Evolutionary conservation across 208 protist genomes (phyloP), one percentile per base, ranked within the genome.

Genomic region (Trypanosoma lewisi): DNA sequence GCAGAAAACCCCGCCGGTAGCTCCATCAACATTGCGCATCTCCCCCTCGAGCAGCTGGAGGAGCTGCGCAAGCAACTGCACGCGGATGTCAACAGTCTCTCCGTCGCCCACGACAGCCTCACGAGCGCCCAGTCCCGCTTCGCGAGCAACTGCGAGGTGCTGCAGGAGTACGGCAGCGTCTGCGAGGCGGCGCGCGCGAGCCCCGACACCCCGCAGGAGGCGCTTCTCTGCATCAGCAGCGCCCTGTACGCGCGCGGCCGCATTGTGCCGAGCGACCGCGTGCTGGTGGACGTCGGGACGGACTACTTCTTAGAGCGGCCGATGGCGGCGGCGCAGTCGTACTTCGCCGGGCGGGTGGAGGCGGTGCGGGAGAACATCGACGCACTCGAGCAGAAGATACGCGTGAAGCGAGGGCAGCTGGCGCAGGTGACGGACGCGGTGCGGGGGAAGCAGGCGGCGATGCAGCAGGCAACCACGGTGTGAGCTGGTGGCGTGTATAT

Each of bases 51-150:
- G 77, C 85, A 95, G 67, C 80, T 95, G n/a, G 78, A 91, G 51
- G 83, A 83, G n/a, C 82, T 95, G 36, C 87, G 88, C 68, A 75
- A 92, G 69, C 89, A 95, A 74, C 73, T 95, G 48, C 83, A 91
- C 69, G 80, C 74, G 48, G 89, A 95, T 57, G 73, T 95, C 17
- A 77, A 78, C 27, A 88, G 67, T 42, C 80, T 95, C 28, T 87
- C 82, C 33, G 56, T 77, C 11, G 89, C 89, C 41, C 92, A 92
- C 62, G 89, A 95, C 23, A 84, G 82, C 45, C 83, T 95, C 6
- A 76, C 80, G 60, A 82, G 73, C 59, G 89, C 80, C n/a, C 83
- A 85, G 34, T 76, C 47, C 42, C 77, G 89, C 63, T 95, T 87
- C 60, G 64, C 80, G 16, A 80, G 87, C 74, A 95, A 91, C 63